These are phyloP conservation scores for Pythium sukuiense DNA, from an alignment of 352 stramenopile species.

Conservation along the genomic window DNA sequence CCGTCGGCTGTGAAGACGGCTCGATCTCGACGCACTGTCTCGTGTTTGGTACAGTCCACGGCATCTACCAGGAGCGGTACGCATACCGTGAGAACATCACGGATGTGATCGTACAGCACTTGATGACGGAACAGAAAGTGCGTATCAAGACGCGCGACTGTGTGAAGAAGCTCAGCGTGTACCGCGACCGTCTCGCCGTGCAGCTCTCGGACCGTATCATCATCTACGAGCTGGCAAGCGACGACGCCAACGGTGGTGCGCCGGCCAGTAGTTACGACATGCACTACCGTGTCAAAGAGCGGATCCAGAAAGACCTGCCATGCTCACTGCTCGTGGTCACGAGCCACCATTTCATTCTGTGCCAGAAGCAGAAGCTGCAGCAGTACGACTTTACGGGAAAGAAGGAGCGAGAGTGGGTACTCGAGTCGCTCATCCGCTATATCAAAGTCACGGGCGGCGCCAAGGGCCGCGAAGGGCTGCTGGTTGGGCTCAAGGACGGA, in stretches of 20 bases:
- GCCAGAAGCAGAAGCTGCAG: constrained; percentile 91
- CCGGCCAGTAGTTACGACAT: constrained; percentile 84
- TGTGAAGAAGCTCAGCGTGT: constrained; percentile 94
- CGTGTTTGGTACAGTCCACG: constrained; percentile 91
- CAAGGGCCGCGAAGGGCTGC: constrained; percentile 83
- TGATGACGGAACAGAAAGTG: constrained; percentile 95
- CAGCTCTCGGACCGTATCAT: constrained; percentile 93
- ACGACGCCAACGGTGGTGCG: constrained; percentile 27
- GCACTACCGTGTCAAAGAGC: constrained; percentile 92
- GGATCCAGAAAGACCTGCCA: constrained; percentile 80
- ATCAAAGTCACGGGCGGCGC: constrained; percentile 93
- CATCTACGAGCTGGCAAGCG: constrained; percentile 92
- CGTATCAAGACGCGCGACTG: constrained; percentile 94
- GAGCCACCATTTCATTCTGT: constrained; percentile 91
- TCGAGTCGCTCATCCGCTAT: constrained; percentile 90
- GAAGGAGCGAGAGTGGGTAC: constrained; percentile 85
- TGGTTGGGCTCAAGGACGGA: constrained; percentile 93
- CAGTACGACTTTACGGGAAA: constrained; percentile 90
- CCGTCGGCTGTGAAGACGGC: constrained; percentile 86
- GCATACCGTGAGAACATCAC: constrained; percentile 94
- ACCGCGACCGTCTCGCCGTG: constrained; percentile 91
- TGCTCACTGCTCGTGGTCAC: constrained; percentile 91
- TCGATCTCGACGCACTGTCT: constrained; percentile 85
- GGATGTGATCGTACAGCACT: constrained; percentile 95
- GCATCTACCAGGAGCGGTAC: constrained; percentile 93